Percentiles rank a stretch among this genome's conserved stretches.
Conservation (phyloP, 1,284 basidiomycete species). For the Pterulicium gracile region DNA sequence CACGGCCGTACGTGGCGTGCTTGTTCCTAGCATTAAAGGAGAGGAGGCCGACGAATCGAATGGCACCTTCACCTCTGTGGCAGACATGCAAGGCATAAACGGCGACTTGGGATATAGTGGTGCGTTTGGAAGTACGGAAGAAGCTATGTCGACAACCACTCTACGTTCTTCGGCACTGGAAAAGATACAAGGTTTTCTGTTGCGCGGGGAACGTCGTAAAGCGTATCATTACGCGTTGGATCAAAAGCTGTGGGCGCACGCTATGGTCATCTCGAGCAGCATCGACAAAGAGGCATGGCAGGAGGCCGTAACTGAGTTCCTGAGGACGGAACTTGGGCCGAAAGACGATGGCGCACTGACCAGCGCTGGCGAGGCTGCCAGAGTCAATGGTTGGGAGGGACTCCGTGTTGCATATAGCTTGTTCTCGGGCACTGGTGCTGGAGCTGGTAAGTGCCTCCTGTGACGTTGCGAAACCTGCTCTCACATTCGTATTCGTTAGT, state of each 20-base stretch:
- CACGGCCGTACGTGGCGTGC: constrained; percentile 35
- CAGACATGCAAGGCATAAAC: constrained; percentile 12
- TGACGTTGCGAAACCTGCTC: too few species aligned
- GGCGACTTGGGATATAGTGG: constrained; percentile 13
- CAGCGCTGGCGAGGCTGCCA: constrained; percentile 11
- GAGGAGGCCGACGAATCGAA: background rate
- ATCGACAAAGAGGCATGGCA: constrained; percentile 93
- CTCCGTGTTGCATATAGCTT: constrained; percentile 80
- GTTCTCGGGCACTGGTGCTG: constrained; percentile 75
- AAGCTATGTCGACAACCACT: constrained; percentile 34
- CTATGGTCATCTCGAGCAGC: constrained; percentile 89
- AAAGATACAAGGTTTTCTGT: constrained; percentile 68
- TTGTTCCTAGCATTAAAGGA: constrained; percentile 26
- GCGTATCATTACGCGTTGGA: constrained; percentile 87
- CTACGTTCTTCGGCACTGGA: constrained; percentile 57
- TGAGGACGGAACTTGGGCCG: constrained; percentile 65
- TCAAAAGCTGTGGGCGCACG: constrained; percentile 90
- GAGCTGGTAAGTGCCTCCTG: constrained; percentile 45
- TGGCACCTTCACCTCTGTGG: constrained; percentile 6
- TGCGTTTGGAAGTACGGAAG: constrained; percentile 14
- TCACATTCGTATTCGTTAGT: constrained; percentile 30
- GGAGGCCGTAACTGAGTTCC: constrained; percentile 81
- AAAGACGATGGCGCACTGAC: constrained; percentile 18
- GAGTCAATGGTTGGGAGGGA: constrained; percentile 49
- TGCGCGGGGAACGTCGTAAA: constrained; percentile 76